Evolutionary conservation across 2,329 filamentous ascomycete genomes (phyloP).

Genomic region (Fusarium acutatum): DNA sequence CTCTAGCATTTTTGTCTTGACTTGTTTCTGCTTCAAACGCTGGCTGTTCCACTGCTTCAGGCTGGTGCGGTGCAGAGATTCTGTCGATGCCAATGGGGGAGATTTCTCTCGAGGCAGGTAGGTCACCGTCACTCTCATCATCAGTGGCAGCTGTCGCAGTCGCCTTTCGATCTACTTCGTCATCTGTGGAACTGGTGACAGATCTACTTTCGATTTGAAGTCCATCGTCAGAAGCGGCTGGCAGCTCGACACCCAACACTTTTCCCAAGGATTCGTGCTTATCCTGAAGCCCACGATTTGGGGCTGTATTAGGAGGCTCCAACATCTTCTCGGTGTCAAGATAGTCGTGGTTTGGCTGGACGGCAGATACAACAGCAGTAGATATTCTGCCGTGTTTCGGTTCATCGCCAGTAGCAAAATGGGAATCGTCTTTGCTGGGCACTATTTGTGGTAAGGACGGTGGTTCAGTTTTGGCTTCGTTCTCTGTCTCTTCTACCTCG

Average conservation of each 20-base stretch:
- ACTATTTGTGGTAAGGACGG: not conserved
- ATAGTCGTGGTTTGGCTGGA: not conserved
- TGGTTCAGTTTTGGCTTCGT: not conserved
- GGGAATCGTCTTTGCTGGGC: not conserved
- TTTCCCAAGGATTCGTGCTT: not conserved
- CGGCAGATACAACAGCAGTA: not conserved
- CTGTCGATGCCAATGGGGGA: constrained; percentile 10
- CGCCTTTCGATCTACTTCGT: not conserved
- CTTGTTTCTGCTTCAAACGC: not conserved
- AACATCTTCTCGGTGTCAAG: not conserved
- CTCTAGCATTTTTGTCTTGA: not conserved
- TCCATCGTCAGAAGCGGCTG: not conserved
- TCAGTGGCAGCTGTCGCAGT: not conserved
- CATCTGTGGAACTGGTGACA: not conserved
- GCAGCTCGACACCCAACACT: not conserved
- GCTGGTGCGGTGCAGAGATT: not conserved
- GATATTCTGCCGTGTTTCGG: not conserved
- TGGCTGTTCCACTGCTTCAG: not conserved
- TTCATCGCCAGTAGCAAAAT: not conserved
- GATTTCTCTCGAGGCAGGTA: not conserved
- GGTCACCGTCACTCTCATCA: constrained; percentile 19
- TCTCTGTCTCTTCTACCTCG: not conserved
- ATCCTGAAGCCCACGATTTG: not conserved
- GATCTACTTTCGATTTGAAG: not conserved
- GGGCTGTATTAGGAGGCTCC: not conserved